Conservation (phyloP, 805 yeast genomes). For the Pichia sporocuriosa region DNA sequence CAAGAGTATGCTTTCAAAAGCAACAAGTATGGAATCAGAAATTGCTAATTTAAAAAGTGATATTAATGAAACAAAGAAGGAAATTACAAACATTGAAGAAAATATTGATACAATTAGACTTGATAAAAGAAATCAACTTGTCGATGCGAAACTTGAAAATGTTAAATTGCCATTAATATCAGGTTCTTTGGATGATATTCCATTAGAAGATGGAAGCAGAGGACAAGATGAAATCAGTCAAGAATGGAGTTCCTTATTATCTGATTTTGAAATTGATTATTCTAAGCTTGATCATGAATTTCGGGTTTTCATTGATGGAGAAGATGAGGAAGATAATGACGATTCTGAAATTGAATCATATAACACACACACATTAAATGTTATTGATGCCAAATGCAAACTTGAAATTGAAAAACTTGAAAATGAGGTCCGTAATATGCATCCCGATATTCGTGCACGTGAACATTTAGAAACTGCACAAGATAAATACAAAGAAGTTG, state of each 20-base stretch:
- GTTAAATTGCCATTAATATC: slow-evolving; percentile 54
- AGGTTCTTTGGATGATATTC: slow-evolving; percentile 55
- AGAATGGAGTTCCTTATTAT: slow-evolving; percentile 29
- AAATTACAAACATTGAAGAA: slow-evolving; percentile 41
- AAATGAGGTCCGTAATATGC: slow-evolving; percentile 40
- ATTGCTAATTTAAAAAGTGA: slow-evolving; percentile 28
- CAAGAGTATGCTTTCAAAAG: slow-evolving; percentile 14
- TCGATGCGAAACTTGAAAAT: slow-evolving; percentile 69
- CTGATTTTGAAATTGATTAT: slow-evolving; percentile 52
- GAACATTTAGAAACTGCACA: slow-evolving; percentile 71
- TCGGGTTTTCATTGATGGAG: slow-evolving; percentile 31
- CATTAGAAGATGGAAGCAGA: slow-evolving; percentile 40
- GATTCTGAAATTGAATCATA: slow-evolving; percentile 37
- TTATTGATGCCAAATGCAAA: slow-evolving; percentile 22
- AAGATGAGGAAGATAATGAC: slow-evolving; percentile 40
- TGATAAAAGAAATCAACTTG: slow-evolving; percentile 53
- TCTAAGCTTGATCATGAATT: slow-evolving; percentile 38
- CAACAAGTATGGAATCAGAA: slow-evolving; percentile 25
- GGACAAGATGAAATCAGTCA: slow-evolving; percentile 28
- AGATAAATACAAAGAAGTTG: slow-evolving; percentile 50
- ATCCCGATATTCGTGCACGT: slow-evolving; percentile 78
- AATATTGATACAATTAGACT: slow-evolving; percentile 45
- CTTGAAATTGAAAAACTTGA: slow-evolving; percentile 30
- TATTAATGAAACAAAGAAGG: slow-evolving; percentile 26
- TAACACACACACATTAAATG: slow-evolving; percentile 18